These are phyloP conservation scores for Trichosporon inkin DNA, from an alignment of 1,284 basidiomycete species.

Conservation along the genomic window DNA sequence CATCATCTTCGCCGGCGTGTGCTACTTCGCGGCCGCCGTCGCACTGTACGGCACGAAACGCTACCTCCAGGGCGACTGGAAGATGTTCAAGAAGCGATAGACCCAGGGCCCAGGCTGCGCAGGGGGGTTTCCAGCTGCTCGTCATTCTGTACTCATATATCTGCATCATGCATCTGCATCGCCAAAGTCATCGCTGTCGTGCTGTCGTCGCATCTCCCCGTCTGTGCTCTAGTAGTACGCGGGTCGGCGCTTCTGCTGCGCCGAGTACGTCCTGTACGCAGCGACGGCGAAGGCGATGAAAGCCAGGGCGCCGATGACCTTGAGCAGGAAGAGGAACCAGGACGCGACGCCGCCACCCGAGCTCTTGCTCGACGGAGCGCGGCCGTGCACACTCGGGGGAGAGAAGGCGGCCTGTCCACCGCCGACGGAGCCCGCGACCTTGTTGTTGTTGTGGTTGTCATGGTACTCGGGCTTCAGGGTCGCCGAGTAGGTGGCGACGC, in stretches of 20 bases:
- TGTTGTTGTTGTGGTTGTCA: constrained; percentile 19
- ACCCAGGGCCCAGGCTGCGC: background rate
- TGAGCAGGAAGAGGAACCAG: constrained; percentile 51
- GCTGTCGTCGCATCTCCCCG: background rate
- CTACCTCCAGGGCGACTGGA: constrained; percentile 45
- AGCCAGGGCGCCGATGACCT: constrained; percentile 47
- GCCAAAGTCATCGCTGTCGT: background rate
- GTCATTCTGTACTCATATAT: constrained; percentile 5
- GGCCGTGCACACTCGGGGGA: background rate
- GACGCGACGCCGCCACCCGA: constrained; percentile 34
- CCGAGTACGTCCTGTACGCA: constrained; percentile 48
- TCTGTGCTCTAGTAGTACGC: constrained; percentile 28
- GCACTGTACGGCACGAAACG: constrained; percentile 45
- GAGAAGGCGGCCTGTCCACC: background rate
- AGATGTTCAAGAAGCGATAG: constrained; percentile 24
- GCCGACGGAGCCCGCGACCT: background rate
- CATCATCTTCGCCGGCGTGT: constrained; percentile 49
- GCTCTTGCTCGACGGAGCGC: constrained; percentile 1
- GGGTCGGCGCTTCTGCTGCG: constrained; percentile 43
- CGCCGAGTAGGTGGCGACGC: constrained; percentile 40
- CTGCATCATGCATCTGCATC: background rate
- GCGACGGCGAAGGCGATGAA: constrained; percentile 49
- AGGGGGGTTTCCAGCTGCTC: background rate
- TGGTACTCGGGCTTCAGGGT: constrained; percentile 34
- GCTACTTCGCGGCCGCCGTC: constrained; percentile 36